Evolutionary conservation across 192 early-diverging fungal species (phyloP).

Genomic region (Coemansia sp.): DNA sequence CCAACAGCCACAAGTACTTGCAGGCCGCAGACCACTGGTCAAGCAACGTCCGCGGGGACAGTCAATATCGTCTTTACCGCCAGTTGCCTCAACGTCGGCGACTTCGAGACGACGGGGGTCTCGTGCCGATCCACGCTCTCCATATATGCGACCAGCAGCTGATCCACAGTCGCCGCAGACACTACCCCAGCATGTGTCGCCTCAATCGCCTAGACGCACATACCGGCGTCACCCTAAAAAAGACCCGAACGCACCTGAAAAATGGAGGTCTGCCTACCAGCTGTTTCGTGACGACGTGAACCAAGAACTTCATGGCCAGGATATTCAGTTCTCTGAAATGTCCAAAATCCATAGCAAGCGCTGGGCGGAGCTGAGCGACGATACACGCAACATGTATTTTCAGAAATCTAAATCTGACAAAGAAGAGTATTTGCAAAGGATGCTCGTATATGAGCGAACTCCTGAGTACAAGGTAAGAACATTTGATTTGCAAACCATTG

Average conservation of each 20-base stretch:
- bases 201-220: slow-evolving; percentile 36
- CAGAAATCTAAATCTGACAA: slow-evolving; percentile 39
- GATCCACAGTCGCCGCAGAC: slow-evolving; percentile 21
- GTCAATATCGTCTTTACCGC: slow-evolving; percentile 31
- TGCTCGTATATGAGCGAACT: slow-evolving; percentile 41
- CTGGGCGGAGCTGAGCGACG: slow-evolving; percentile 38
- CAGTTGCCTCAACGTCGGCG: slow-evolving; percentile 8
- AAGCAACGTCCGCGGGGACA: slow-evolving; percentile 36
- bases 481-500: not conserved
- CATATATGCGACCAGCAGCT: slow-evolving; percentile 24
- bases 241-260: slow-evolving; percentile 48
- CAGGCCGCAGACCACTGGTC: slow-evolving; percentile 9
- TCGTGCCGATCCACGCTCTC: slow-evolving; percentile 23
- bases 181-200: slow-evolving; percentile 9
- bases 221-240: slow-evolving; percentile 54
- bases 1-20: slow-evolving; percentile 12
- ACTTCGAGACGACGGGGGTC: slow-evolving; percentile 27
- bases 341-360: slow-evolving; percentile 53
- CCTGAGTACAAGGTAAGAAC: slow-evolving; percentile 34
- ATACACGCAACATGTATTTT: slow-evolving; percentile 28
- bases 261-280: slow-evolving; percentile 55
- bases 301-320: slow-evolving; percentile 42
- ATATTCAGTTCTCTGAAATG: slow-evolving; percentile 52
- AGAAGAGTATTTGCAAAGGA: slow-evolving; percentile 37
- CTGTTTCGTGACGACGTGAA: slow-evolving; percentile 54